These are phyloP conservation scores for Acacia concinna DNA, from an alignment of 331 rosid genomes.

Conservation along the genomic window DNA sequence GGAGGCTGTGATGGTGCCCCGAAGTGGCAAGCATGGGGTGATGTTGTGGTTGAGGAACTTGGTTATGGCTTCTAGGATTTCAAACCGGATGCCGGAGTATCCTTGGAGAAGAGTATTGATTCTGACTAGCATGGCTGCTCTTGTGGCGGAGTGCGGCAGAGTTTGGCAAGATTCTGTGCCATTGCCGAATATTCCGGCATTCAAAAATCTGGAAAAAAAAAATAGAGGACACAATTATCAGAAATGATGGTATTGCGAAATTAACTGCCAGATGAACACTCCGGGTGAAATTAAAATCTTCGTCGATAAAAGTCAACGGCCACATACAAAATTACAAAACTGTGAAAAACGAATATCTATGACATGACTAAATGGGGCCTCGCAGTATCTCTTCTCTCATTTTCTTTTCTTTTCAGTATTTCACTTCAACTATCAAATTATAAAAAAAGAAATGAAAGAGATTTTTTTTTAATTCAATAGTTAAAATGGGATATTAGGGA, in stretches of 20 bases:
- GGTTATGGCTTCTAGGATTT: constrained; percentile 77
- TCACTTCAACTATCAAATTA: too few relatives aligned
- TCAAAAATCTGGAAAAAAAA: constrained; percentile 56
- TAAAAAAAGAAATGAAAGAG: too few relatives aligned
- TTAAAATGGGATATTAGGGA: too few relatives aligned
- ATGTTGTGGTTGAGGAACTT: constrained; percentile 71
- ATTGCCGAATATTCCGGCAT: constrained; percentile 80
- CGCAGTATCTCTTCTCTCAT: too few relatives aligned
- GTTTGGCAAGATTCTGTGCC: constrained; percentile 67
- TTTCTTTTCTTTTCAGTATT: too few relatives aligned
- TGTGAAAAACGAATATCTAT: too few relatives aligned
- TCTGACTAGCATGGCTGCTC: constrained; percentile 85
- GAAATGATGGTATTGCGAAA: neutral
- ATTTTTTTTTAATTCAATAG: too few relatives aligned
- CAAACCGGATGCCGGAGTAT: constrained; percentile 84
- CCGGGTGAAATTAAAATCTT: neutral
- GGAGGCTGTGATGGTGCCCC: constrained; percentile 78
- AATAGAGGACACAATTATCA: neutral
- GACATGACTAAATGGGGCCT: neutral
- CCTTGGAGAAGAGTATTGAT: constrained; percentile 94
- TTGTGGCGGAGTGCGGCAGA: constrained; percentile 63
- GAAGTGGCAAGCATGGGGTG: constrained; percentile 85
- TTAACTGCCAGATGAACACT: neutral
- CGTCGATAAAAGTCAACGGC: neutral
- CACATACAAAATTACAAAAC: neutral